These are phyloP conservation scores for Nannochloropsis gaditana DNA, from an alignment of 108 stramenopile species.

Conservation along the genomic window DNA sequence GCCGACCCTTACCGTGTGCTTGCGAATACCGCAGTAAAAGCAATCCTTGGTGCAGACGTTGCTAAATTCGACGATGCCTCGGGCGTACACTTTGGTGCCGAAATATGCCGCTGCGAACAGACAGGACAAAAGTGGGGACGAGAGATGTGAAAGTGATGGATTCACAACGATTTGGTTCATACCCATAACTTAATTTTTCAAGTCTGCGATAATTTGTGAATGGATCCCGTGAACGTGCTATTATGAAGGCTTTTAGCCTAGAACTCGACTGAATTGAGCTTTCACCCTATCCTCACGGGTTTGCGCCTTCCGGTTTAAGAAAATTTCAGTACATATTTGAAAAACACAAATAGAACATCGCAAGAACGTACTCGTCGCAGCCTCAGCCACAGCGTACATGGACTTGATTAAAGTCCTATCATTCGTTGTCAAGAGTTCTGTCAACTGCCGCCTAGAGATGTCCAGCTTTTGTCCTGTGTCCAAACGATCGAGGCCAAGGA, in stretches of 20 bases:
- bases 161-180: background rate
- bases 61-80: constrained; percentile 13
- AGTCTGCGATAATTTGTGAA: background rate
- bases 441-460: background rate
- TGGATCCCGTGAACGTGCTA: no score
- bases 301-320: no score
- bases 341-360: no score
- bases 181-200: background rate
- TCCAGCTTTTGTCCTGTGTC: background rate
- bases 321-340: no score
- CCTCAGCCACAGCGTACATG: background rate
- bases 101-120: background rate
- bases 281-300: no score
- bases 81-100: background rate
- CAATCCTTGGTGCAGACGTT: constrained; percentile 6
- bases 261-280: no score
- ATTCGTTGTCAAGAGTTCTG: background rate
- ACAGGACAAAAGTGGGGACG: background rate
- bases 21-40: constrained; percentile 12
- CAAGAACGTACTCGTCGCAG: constrained; percentile 10
- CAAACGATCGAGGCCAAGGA: background rate
- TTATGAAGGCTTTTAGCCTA: no score
- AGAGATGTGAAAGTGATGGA: background rate
- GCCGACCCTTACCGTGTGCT: constrained; percentile 1
- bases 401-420: background rate